Percentiles rank a stretch among this genome's conserved stretches.
phyloP scores from a whole-genome alignment of 495 filamentous ascomycete genomes.

The Aspergillus sparsus region DNA sequence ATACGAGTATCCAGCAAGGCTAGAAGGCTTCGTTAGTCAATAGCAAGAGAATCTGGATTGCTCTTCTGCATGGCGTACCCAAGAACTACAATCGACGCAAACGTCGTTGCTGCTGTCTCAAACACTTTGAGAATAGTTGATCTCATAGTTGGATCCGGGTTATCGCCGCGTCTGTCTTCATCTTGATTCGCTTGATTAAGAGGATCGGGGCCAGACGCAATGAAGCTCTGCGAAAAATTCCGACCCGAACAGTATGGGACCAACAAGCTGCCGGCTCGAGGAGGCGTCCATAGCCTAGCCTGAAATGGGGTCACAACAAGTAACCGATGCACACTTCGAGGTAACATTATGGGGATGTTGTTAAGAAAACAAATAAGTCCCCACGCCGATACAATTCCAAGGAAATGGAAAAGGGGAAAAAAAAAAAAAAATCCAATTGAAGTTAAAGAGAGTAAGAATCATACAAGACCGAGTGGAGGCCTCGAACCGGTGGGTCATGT shows the following conservation, averaged over 20 bases:
- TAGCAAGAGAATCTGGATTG: not conserved
- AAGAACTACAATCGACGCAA: conserved; percentile 80
- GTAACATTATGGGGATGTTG: conserved; percentile 19
- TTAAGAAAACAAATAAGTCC: not conserved
- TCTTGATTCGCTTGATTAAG: conserved; percentile 38
- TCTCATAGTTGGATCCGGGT: conserved; percentile 39
- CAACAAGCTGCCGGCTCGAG: conserved; percentile 4
- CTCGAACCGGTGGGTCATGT: not conserved
- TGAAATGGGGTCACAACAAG: conserved; percentile 24
- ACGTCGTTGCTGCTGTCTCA: conserved; percentile 81
- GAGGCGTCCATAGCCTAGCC: conserved; percentile 23
- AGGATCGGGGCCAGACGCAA: conserved; percentile 33
- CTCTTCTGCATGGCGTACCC: conserved; percentile 55
- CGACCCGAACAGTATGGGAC: conserved; percentile 23
- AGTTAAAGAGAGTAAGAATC: not conserved
- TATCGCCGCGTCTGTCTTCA: conserved; percentile 29
- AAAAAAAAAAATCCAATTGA: not conserved
- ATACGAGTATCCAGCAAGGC: conserved; percentile 79
- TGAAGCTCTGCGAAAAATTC: conserved; percentile 34
- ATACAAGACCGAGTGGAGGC: not conserved
- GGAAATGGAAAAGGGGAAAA: not conserved
- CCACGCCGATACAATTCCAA: not conserved
- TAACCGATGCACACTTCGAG: conserved; percentile 28
- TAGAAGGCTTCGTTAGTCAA: conserved; percentile 33
- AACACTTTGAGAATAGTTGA: conserved; percentile 73